Evolutionary conservation across 2,329 filamentous ascomycete species (phyloP).

Genomic region (Alternaria ethzedia): DNA sequence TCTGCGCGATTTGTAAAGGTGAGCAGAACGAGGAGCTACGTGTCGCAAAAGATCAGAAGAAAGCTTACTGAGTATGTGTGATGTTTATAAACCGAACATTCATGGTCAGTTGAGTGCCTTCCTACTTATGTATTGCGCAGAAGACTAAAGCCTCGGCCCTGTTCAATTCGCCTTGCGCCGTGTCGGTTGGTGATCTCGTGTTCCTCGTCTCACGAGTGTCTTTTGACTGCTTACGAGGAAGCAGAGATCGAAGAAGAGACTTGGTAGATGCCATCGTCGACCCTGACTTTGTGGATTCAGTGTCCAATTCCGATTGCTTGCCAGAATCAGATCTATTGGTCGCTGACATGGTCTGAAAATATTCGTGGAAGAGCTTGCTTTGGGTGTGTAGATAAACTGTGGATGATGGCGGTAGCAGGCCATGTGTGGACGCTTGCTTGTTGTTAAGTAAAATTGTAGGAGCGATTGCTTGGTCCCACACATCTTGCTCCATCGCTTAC

Average conservation of each 20-base stretch:
- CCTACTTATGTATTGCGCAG: conserved; percentile 14
- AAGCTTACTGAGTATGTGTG: not conserved
- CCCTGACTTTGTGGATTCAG: conserved; percentile 26
- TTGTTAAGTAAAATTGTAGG: not conserved
- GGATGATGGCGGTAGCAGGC: not conserved
- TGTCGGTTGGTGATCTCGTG: conserved; percentile 13
- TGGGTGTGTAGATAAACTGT: too few species aligned
- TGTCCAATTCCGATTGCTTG: conserved; percentile 11
- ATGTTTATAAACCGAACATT: not conserved
- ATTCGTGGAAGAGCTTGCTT: not conserved
- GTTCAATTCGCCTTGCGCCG: conserved; percentile 12
- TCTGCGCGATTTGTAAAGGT: not conserved
- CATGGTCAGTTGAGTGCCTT: not conserved
- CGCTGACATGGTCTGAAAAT: conserved; percentile 3
- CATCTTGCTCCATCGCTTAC: not conserved
- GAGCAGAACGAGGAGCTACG: fast-evolving
- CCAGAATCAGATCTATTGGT: conserved; percentile 1
- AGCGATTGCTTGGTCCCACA: not conserved
- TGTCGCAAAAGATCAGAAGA: not conserved
- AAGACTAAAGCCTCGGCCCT: conserved; percentile 26
- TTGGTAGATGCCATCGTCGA: conserved; percentile 35
- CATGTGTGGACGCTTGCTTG: not conserved
- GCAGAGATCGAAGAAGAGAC: conserved; percentile 28
- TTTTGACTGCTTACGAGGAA: conserved; percentile 18
- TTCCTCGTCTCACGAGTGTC: not conserved